Conservation (phyloP, 257 asterid genomes). For the Scutellaria galericulata region DNA sequence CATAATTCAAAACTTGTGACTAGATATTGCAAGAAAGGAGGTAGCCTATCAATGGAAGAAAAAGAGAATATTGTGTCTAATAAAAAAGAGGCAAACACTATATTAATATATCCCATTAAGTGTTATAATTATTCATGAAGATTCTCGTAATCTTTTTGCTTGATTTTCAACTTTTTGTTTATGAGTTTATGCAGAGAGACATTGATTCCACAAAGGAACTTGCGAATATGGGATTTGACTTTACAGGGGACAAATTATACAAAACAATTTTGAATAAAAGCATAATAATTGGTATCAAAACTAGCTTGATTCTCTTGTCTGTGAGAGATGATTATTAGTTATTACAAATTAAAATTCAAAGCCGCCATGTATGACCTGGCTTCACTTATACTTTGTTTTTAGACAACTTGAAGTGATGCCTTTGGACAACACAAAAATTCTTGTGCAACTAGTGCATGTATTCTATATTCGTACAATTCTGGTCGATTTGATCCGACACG, state of each 20-base stretch:
- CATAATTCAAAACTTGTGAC: too few relatives aligned
- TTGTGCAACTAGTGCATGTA: too few relatives aligned
- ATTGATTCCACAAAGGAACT: slow-evolving; percentile 33
- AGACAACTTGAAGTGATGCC: too few relatives aligned
- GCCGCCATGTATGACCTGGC: slow-evolving; percentile 38
- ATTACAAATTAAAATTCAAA: slow-evolving; percentile 10
- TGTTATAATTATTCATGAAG: slow-evolving; percentile 27
- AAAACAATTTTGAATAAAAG: too few relatives aligned
- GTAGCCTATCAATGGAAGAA: too few relatives aligned
- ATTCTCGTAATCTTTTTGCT: slow-evolving; percentile 45
- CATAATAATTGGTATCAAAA: neutral
- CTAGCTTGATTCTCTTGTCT: slow-evolving; percentile 36
- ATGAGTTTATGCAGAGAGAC: slow-evolving; percentile 10
- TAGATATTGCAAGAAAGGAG: too few relatives aligned
- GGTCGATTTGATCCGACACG: too few relatives aligned
- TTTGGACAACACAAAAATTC: too few relatives aligned
- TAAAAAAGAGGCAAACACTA: neutral
- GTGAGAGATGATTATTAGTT: neutral
- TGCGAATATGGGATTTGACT: slow-evolving; percentile 39
- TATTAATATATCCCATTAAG: neutral
- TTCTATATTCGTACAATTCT: too few relatives aligned
- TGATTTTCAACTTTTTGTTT: slow-evolving; percentile 41
- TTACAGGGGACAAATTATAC: neutral
- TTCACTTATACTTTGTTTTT: neutral
- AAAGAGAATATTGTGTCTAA: neutral